Evolutionary conservation across 768 basidiomycete species (phyloP), one percentile per base, ranked within the genome.

Genomic region (Coprinopsis strossmayeri): DNA sequence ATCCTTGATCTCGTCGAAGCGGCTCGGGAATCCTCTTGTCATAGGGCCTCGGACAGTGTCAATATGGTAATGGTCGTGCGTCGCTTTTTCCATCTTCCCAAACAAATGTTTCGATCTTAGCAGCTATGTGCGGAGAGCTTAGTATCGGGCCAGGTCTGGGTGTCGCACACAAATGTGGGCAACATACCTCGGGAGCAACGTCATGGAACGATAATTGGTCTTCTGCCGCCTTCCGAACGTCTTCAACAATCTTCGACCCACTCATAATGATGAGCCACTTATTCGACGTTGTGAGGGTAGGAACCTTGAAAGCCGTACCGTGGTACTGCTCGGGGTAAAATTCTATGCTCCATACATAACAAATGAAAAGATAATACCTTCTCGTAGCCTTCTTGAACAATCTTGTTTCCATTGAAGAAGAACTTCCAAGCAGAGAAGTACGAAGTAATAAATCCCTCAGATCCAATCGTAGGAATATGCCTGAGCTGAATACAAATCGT

Each of bases 1-100:
- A n/a, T 75, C 69, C 10, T 64, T 64, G 13, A 82, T 55, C 17
- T 68, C 65, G 1, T 68, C 62, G 49, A 70, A 71, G 2, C 71
- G 51, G 3, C 45, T 51, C 0, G 59, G 66, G 5, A 78, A 59
- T 43, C 69, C 71, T 11, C 73, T 60, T 2, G 69, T 70, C 25
- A 72, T 53, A 7, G 59, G 56, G 0, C 60, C 57, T 1, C 61
- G 63, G 27, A 71, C 59, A 3, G 66, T 58, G 2, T 57, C 47
- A 11, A 64, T 45, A 32, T 71, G 69, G 44, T 65, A 69, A 3
- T 56, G 60, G 34, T 68, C 30, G 30, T 7, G 7, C 9, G 9
- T 32, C 30, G 30, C 15, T n/a, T n/a, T 7, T 7, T 32, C 9
- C 30, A 7, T 32, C 9, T 32, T 32, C 30, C 30, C 7, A 32